Percentiles rank a stretch among this genome's conserved stretches.
These are phyloP conservation scores for Neophaeococcomyces mojaviensis DNA, from an alignment of 2,329 filamentous ascomycete species.

Conservation along the genomic window DNA sequence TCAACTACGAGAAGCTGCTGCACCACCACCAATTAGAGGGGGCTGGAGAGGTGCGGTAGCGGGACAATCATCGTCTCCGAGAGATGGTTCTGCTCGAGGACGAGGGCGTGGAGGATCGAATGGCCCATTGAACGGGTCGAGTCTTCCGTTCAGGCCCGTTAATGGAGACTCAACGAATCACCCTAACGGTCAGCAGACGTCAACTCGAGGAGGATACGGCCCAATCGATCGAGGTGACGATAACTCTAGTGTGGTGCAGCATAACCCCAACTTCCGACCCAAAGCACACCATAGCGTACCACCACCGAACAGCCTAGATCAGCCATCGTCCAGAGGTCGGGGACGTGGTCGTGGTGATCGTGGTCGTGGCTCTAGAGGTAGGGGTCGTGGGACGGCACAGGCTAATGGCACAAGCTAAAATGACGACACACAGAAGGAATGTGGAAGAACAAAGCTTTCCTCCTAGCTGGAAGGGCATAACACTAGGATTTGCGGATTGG, in stretches of 20 bases:
- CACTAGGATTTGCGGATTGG: neutral
- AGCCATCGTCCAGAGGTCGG: conserved; percentile 15
- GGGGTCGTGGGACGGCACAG: conserved; percentile 24
- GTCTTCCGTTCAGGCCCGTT: conserved; percentile 16
- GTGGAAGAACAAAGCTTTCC: neutral
- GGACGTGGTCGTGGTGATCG: conserved; percentile 28
- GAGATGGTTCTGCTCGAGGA: conserved; percentile 18
- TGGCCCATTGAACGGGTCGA: conserved; percentile 12
- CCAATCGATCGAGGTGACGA: conserved; percentile 44
- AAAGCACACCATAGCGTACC: conserved; percentile 47
- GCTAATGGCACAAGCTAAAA: conserved; percentile 2
- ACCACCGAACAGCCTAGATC: conserved; percentile 35
- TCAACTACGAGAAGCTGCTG: conserved; percentile 51
- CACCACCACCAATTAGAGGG: conserved; percentile 52
- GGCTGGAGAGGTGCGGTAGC: conserved; percentile 52
- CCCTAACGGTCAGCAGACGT: conserved; percentile 6
- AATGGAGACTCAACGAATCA: conserved; percentile 12
- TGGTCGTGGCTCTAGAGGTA: conserved; percentile 23
- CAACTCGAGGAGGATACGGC: conserved; percentile 18
- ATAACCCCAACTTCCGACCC: conserved; percentile 51
- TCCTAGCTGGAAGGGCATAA: neutral
- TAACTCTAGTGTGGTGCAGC: conserved; percentile 45
- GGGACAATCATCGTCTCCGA: conserved; percentile 36
- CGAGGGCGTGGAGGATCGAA: conserved; percentile 27
- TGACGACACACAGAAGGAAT: neutral